Evolutionary conservation across 192 early-diverging fungal species (phyloP).

Genomic region (Mycoemilia scoparia): DNA sequence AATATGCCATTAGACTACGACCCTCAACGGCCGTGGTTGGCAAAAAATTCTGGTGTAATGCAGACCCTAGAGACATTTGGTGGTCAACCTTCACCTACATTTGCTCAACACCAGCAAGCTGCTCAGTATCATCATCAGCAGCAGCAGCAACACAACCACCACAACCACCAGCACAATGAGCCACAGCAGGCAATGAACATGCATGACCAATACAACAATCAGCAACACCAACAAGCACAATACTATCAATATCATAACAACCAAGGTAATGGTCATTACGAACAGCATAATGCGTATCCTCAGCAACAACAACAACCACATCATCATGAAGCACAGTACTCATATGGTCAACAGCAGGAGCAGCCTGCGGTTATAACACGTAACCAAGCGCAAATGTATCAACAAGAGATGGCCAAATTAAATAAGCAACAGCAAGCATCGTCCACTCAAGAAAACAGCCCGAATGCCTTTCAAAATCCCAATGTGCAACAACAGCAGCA

Average conservation of each 20-base stretch:
- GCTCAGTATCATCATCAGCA: slow-evolving; percentile 1
- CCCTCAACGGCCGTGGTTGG: too few relatives aligned
- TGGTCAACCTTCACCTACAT: slow-evolving; percentile 20
- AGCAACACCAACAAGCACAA: slow-evolving; percentile 13
- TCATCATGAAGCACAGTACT: neutral
- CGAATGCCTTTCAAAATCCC: slow-evolving; percentile 1
- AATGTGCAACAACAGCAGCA: slow-evolving; percentile 12
- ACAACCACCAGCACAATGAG: slow-evolving; percentile 4
- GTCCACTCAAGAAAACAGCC: slow-evolving; percentile 15
- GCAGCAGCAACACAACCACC: slow-evolving; percentile 3
- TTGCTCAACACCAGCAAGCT: slow-evolving; percentile 8
- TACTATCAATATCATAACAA: slow-evolving; percentile 9
- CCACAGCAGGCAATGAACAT: slow-evolving; percentile 3
- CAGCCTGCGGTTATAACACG: neutral
- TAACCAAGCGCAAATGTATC: slow-evolving; percentile 1
- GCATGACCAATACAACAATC: slow-evolving; percentile 7
- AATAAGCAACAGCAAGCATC: slow-evolving; percentile 3
- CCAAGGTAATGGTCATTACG: neutral
- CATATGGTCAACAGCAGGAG: neutral
- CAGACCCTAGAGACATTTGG: slow-evolving; percentile 28
- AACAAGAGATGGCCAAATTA: slow-evolving; percentile 7
- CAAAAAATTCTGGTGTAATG: too few relatives aligned
- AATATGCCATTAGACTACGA: too few relatives aligned
- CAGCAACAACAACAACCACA: slow-evolving; percentile 8
- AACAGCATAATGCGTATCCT: slow-evolving; percentile 8